Percentiles rank a stretch among this genome's conserved stretches.
phyloP scores from a whole-genome alignment of 371 early-diverging fungal genomes.

The Mucor piriformis region DNA sequence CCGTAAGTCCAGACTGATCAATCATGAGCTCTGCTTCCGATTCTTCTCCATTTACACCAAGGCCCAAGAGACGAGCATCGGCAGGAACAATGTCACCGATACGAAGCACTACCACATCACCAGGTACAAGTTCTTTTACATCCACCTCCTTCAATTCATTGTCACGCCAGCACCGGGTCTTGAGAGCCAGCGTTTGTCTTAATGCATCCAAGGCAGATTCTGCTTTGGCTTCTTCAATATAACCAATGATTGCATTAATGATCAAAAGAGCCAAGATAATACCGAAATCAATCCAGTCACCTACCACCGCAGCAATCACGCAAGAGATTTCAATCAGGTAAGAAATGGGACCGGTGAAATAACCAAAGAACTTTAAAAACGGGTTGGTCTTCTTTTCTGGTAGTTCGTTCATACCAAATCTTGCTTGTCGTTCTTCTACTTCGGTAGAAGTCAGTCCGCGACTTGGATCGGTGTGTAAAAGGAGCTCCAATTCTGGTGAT shows the following conservation, averaged over 20 bases:
- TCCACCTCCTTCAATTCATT: conserved; percentile 76
- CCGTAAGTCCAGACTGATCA: conserved; percentile 92
- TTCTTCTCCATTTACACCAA: conserved; percentile 74
- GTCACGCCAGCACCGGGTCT: conserved; percentile 75
- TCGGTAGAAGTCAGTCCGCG: conserved; percentile 62
- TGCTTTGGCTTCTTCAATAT: conserved; percentile 79
- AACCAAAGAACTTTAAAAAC: conserved; percentile 83
- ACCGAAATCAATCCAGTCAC: conserved; percentile 80
- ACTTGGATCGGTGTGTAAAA: conserved; percentile 67
- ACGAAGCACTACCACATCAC: conserved; percentile 83
- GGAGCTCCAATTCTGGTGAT: conserved; percentile 67
- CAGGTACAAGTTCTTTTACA: conserved; percentile 74
- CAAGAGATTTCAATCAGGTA: conserved; percentile 79
- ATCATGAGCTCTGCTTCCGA: conserved; percentile 74
- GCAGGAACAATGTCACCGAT: conserved; percentile 92
- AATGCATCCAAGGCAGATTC: conserved; percentile 79
- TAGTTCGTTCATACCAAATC: conserved; percentile 72
- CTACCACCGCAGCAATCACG: conserved; percentile 67
- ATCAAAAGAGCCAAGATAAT: conserved; percentile 79
- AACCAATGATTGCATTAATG: conserved; percentile 88
- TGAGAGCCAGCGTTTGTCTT: conserved; percentile 82
- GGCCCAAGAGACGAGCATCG: conserved; percentile 79
- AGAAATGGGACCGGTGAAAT: conserved; percentile 87
- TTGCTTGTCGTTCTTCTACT: conserved; percentile 57
- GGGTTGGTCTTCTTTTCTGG: conserved; percentile 83